Percentiles rank a stretch among this genome's conserved stretches.
phyloP scores from a whole-genome alignment of 2,329 filamentous ascomycete species.

The Didymella pinodella region DNA sequence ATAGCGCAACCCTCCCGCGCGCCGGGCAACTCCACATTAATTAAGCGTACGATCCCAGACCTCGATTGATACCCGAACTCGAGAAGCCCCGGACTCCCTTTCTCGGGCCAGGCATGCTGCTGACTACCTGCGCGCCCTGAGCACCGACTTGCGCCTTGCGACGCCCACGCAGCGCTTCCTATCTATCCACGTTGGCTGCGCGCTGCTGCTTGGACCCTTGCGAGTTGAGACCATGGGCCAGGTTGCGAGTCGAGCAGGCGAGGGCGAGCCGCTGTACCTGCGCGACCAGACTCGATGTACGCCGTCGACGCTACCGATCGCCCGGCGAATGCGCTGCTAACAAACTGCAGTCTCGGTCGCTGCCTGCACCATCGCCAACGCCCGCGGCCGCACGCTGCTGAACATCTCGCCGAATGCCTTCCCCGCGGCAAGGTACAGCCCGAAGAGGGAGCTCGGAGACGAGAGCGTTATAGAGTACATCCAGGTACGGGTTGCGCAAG shows the following conservation, averaged over 20 bases:
- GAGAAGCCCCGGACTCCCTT: slow-evolving; percentile 22
- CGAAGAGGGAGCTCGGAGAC: slow-evolving; percentile 76
- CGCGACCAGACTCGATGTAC: slow-evolving; percentile 91
- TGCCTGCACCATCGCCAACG: slow-evolving; percentile 81
- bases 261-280: slow-evolving; percentile 80
- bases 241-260: slow-evolving; percentile 83
- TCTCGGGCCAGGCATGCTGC: slow-evolving; percentile 41
- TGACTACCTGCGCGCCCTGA: slow-evolving; percentile 37
- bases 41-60: slow-evolving; percentile 33
- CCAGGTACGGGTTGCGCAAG: slow-evolving; percentile 67
- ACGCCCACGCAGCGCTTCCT: slow-evolving; percentile 23
- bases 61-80: slow-evolving; percentile 21
- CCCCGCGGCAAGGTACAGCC: slow-evolving; percentile 79
- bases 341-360: slow-evolving; percentile 78
- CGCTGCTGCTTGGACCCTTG: slow-evolving; percentile 16
- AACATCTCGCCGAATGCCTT: slow-evolving; percentile 85
- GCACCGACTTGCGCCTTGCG: slow-evolving; percentile 31
- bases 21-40: slow-evolving; percentile 44
- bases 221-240: slow-evolving; percentile 74
- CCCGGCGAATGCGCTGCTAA: slow-evolving; percentile 29
- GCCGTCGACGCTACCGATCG: slow-evolving; percentile 39
- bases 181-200: slow-evolving; percentile 28
- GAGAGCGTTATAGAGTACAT: slow-evolving; percentile 84
- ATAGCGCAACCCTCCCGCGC: slow-evolving; percentile 30
- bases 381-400: slow-evolving; percentile 77